A percentile compares a stretch with the other conserved stretches of the same genome.
phyloP scores from a whole-genome alignment of 805 yeast genomes.

The Metschnikowia amazonensis region DNA sequence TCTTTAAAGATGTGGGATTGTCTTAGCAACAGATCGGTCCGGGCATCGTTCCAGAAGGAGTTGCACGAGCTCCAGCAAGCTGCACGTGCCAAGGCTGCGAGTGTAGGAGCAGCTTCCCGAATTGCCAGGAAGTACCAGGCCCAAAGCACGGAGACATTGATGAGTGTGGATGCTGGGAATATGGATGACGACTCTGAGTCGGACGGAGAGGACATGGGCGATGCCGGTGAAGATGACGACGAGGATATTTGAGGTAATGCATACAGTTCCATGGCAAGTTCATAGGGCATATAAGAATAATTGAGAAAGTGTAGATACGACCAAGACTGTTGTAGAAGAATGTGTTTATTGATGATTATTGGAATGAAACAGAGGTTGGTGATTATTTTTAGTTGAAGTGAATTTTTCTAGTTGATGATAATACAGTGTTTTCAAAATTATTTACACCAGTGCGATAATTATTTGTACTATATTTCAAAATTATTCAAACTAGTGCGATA shows the following conservation, averaged over 20 bases:
- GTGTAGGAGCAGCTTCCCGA: slow-evolving; percentile 61
- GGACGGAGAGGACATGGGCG: slow-evolving; percentile 43
- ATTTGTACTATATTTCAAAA: too few relatives aligned
- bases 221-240: slow-evolving; percentile 3
- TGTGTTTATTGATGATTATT: too few relatives aligned
- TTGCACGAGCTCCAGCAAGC: slow-evolving; percentile 48
- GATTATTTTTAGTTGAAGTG: too few relatives aligned
- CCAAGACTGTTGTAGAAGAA: too few relatives aligned
- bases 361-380: too few relatives aligned
- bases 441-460: too few relatives aligned
- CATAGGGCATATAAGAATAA: too few relatives aligned
- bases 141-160: slow-evolving; percentile 49
- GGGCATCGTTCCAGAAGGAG: slow-evolving; percentile 61
- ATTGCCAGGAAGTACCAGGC: slow-evolving; percentile 67
- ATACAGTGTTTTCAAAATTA: too few relatives aligned
- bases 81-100: slow-evolving; percentile 57
- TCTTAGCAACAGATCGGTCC: slow-evolving; percentile 74
- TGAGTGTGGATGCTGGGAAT: slow-evolving; percentile 62
- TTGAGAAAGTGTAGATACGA: too few relatives aligned
- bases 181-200: slow-evolving; percentile 54
- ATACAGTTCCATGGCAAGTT: background rate
- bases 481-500: too few relatives aligned
- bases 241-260: background rate
- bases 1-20: slow-evolving; percentile 91
- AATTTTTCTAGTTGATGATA: too few relatives aligned